phyloP scores from a whole-genome alignment of 768 basidiomycete species.

The Udeniomyces megalosporus region DNA sequence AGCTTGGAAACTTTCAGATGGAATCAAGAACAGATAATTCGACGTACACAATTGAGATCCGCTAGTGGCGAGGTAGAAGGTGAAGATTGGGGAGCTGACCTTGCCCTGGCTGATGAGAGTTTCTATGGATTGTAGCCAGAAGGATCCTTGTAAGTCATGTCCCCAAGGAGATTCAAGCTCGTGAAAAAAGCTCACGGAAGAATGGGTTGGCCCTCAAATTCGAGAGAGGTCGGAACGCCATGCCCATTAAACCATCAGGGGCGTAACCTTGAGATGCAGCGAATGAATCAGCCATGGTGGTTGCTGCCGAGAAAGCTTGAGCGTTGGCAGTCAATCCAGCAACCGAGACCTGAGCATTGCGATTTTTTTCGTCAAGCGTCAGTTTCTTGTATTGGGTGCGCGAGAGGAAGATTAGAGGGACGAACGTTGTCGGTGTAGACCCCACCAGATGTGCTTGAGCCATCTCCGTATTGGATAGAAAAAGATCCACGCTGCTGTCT shows the following conservation, averaged over 20 bases:
- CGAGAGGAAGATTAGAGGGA: neutral
- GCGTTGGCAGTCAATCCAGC: neutral
- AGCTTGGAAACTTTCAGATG: too few relatives aligned
- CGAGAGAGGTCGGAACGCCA: neutral
- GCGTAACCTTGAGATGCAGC: neutral
- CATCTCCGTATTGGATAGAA: constrained; percentile 38
- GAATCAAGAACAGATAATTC: too few relatives aligned
- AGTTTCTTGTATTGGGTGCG: too few relatives aligned
- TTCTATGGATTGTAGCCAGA: too few relatives aligned
- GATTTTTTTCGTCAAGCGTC: too few relatives aligned
- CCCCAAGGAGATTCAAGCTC: too few relatives aligned
- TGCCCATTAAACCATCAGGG: neutral
- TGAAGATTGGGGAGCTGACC: neutral
- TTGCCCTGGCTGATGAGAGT: neutral
- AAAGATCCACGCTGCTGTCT: constrained; percentile 25
- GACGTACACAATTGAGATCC: neutral
- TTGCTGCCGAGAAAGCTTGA: neutral
- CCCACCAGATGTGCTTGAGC: constrained; percentile 35
- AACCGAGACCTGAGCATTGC: neutral
- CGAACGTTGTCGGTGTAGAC: constrained; percentile 38
- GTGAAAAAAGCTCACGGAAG: neutral
- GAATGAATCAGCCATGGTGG: neutral
- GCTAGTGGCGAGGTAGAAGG: neutral
- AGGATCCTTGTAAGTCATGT: too few relatives aligned
- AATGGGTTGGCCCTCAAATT: neutral